Percentiles rank a stretch among this genome's conserved stretches.
phyloP scores from a whole-genome alignment of 2,329 filamentous ascomycete species.

The Microdochium bolleyi region DNA sequence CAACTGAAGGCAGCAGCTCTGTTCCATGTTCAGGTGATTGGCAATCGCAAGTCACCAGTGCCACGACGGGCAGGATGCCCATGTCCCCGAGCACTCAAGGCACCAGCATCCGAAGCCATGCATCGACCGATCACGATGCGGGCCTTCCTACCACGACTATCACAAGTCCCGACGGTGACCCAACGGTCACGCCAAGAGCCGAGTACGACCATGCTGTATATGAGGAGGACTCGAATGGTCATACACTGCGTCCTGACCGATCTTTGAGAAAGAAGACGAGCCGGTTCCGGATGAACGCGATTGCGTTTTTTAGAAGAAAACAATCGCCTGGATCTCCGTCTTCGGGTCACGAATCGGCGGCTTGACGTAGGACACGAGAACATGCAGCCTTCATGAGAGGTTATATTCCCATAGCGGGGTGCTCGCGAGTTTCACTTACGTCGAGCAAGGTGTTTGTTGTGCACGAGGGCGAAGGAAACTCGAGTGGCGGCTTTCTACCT shows the following conservation, averaged over 20 bases:
- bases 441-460: neutral
- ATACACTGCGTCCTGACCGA: conserved; percentile 39
- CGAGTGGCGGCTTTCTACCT: too few species aligned
- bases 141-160: conserved; percentile 33
- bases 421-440: too few species aligned
- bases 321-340: conserved; percentile 31
- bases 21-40: conserved; percentile 48
- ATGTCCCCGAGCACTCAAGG: conserved; percentile 58
- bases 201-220: conserved; percentile 18
- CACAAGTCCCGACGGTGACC: conserved; percentile 26
- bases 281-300: conserved; percentile 54
- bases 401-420: too few species aligned
- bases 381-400: too few species aligned
- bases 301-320: conserved; percentile 47
- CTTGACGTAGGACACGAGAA: neutral
- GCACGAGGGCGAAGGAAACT: too few species aligned
- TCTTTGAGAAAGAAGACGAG: conserved; percentile 54
- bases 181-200: conserved; percentile 15
- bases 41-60: conserved; percentile 55
- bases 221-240: conserved; percentile 31
- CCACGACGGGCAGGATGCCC: conserved; percentile 56
- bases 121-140: conserved; percentile 42
- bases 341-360: conserved; percentile 10
- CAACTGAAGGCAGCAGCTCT: conserved; percentile 51
- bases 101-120: conserved; percentile 56